Conservation (phyloP, 176 grass and related monocot species). For the Calamus simplicifolius region DNA sequence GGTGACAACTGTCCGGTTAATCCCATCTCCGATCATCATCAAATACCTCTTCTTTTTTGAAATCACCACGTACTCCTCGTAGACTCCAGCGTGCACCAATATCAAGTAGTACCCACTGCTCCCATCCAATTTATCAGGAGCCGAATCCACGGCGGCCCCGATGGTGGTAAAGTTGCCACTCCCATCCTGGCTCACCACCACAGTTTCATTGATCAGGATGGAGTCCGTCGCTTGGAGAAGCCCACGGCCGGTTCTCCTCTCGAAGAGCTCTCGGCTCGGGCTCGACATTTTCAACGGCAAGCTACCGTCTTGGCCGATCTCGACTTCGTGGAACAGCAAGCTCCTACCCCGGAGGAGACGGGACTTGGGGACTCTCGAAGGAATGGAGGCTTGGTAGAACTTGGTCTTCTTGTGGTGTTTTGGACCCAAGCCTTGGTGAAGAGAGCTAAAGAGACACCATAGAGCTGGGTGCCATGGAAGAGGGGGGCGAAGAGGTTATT, state of each 20-base stretch:
- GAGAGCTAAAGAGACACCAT: slow-evolving; percentile 72
- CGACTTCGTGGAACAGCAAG: slow-evolving; percentile 25
- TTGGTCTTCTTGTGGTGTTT: slow-evolving; percentile 22
- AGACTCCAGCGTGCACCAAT: slow-evolving; percentile 9
- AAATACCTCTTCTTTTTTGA: slow-evolving; percentile 16
- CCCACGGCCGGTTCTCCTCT: slow-evolving; percentile 16
- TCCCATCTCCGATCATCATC: slow-evolving; percentile 26
- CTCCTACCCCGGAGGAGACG: slow-evolving; percentile 5
- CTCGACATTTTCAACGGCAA: slow-evolving; percentile 33
- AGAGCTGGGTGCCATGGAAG: slow-evolving; percentile 51
- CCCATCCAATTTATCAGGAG: slow-evolving; percentile 4
- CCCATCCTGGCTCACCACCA: slow-evolving; percentile 53
- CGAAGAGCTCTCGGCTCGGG: slow-evolving; percentile 13
- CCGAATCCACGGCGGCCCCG: slow-evolving; percentile 9
- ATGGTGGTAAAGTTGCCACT: slow-evolving; percentile 48
- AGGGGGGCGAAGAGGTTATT: slow-evolving; percentile 38
- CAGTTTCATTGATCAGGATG: slow-evolving; percentile 30
- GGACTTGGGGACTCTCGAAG: slow-evolving; percentile 7
- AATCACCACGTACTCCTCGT: slow-evolving; percentile 10
- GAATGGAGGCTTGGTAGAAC: slow-evolving; percentile 17
- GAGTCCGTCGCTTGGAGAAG: slow-evolving; percentile 22
- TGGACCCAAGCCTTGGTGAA: slow-evolving; percentile 78
- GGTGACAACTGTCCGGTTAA: neutral
- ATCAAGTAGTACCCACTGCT: slow-evolving; percentile 51
- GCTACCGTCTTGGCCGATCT: slow-evolving; percentile 14